A percentile compares a stretch with the other conserved stretches of the same genome.
phyloP scores from a whole-genome alignment of 805 yeast species.

The Kodamaea leandrae region DNA sequence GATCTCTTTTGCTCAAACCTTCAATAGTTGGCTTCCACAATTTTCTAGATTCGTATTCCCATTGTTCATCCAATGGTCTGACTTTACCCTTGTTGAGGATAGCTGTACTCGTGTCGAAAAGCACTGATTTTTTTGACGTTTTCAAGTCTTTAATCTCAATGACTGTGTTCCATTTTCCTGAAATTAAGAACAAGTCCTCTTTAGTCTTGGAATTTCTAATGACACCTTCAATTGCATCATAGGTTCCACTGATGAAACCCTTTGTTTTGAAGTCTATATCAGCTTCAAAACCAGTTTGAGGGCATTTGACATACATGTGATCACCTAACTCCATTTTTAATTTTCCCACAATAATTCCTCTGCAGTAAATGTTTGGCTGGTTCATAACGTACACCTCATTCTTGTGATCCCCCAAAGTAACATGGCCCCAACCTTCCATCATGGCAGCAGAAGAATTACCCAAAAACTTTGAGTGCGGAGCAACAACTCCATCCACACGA shows the following conservation, averaged over 20 bases:
- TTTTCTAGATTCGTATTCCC: slow-evolving; percentile 72
- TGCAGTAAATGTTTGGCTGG: slow-evolving; percentile 95
- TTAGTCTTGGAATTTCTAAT: slow-evolving; percentile 49
- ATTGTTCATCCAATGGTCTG: slow-evolving; percentile 78
- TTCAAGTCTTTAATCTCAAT: slow-evolving; percentile 59
- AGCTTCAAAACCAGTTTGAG: slow-evolving; percentile 55
- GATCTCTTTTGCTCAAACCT: slow-evolving; percentile 79
- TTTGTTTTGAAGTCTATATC: slow-evolving; percentile 93
- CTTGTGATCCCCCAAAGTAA: slow-evolving; percentile 61
- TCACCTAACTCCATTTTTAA: slow-evolving; percentile 91
- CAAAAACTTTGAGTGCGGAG: slow-evolving; percentile 83
- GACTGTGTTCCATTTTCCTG: slow-evolving; percentile 93
- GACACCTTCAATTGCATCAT: slow-evolving; percentile 81
- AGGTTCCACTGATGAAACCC: slow-evolving; percentile 90
- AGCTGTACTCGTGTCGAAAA: slow-evolving; percentile 49
- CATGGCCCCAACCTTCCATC: slow-evolving; percentile 86
- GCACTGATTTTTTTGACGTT: slow-evolving; percentile 45
- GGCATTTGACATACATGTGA: slow-evolving; percentile 73
- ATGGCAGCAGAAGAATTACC: slow-evolving; percentile 97
- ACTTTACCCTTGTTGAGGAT: slow-evolving; percentile 61
- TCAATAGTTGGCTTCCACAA: slow-evolving; percentile 81
- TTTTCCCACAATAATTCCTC: slow-evolving; percentile 90
- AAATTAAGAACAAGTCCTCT: slow-evolving; percentile 58
- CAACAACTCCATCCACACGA: slow-evolving; percentile 82
- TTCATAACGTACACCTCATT: slow-evolving; percentile 77